Evolutionary conservation across 2,329 filamentous ascomycete species (phyloP), one percentile per base, ranked within the genome.

Genomic region (Stachybotrys elegans): DNA sequence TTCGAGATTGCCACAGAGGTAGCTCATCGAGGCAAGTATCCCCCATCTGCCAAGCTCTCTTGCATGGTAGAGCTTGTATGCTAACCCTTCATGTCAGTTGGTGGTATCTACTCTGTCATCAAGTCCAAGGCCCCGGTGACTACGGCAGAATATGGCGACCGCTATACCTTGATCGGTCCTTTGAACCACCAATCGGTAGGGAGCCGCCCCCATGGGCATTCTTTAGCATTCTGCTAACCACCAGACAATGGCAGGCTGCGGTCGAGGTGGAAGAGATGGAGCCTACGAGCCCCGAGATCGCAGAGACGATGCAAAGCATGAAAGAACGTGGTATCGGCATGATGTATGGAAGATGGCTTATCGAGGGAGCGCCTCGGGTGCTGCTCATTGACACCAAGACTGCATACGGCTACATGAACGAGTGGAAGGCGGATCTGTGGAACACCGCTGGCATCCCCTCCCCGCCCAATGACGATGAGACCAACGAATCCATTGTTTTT

Each of bases 101-200:
- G 93, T 61, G 93, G 93, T 58, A 98, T 98, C 71, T 98, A 98
- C 76, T 97, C 92, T 14, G 93, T 98, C 53, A 84, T 98, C 70
- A 98, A 98, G 70, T 98, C 93, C 49, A 98, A 98, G 70, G 92
- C 93, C 29, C 92, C 93, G 41, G 93, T 97, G 49, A 97, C 93
- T 35, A 96, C 92, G 1, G 90, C 90, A 49, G 93, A 98, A 69
- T 98, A 97, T 93, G 93, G 93, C 68, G 90, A 95, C 48, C 83
- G 89, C 54, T 98, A 98, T 69, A 95, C 89, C 22, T 79, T 97
- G 53, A 91, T 98, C 64, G 93, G 93, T 2, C 93, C 93, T 46
- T 83, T 95, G 63, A 96, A 97, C 70, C 84, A 86, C 63, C 79
- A 85, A 57, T 96, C 93, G 53, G 88, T 93, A 76, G 59, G 85